Base-by-base conservation (phyloP, 2,329 filamentous ascomycete genomes). In the Mycosphaerella sp. region DNA sequence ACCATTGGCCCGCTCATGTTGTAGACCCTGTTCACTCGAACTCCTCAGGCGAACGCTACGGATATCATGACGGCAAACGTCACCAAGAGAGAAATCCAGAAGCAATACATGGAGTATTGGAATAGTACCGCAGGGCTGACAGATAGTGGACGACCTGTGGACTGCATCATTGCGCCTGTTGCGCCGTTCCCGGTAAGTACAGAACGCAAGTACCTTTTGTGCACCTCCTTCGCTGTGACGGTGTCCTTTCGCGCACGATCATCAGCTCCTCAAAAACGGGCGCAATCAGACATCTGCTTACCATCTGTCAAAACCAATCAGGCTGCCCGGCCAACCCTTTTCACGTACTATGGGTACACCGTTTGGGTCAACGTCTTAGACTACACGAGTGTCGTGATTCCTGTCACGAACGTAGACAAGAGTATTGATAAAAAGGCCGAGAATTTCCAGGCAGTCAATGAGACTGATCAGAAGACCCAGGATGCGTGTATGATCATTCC, bases 101-200 rank as follows among this genome's bases (percentile, higher is more conserved):
- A 77, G 52, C 66, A 71, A 14, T 85, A 84, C 56, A 74, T 81
- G 65, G 80, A 84, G 45, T 84, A 82, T 60, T 84, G 80, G 81
- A 82, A 82, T 54, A 74, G 70, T 12, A 82, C 79, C 0, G 70
- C 66, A 0, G 65, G 70, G 3, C 41, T 70, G n/a, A 80, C 78
- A 0, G 74, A 73, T 21, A 78, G 68, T 2, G 67, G 67, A 2
- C 52, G 62, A 40, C 65, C 67, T 13, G 78, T 84, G 0, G 82
- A 85, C 59, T 77, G 75, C 0, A 61, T 80, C 1, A 73, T 81
- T 13, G 69, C 71, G 53, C 75, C 77, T 0, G 59, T 78, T 7
- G 74, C 76, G 1, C 75, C 78, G 0, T 75, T 75, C 44, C 69
- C 75, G 2, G 76, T 34, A 34, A 34, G 30, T 34, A n/a, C 76